phyloP scores from a whole-genome alignment of 2,329 filamentous ascomycete genomes.

The Plenodomus biglobosus region DNA sequence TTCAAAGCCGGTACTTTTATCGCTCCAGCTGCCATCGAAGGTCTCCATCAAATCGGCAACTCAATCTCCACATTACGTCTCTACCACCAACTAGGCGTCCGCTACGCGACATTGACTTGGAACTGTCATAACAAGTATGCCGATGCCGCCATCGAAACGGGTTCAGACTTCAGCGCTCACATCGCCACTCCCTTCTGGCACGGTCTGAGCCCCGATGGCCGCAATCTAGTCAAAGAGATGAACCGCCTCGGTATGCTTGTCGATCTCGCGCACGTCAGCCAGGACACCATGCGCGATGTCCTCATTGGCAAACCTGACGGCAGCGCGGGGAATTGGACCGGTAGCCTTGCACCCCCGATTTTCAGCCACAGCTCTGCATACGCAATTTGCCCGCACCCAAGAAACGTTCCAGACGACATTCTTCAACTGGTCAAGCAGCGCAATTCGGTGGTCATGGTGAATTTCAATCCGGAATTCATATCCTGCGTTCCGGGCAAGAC shows the following conservation, averaged over 20 bases:
- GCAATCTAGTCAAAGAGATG: conserved; percentile 78
- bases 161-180: conserved; percentile 42
- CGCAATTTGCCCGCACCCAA: conserved; percentile 79
- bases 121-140: conserved; percentile 92
- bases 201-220: conserved; percentile 72
- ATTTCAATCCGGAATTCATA: conserved; percentile 81
- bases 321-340: conserved; percentile 59
- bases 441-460: conserved; percentile 84
- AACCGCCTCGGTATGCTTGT: conserved; percentile 94
- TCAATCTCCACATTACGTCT: conserved; percentile 72
- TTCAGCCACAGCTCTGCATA: conserved; percentile 87
- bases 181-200: conserved; percentile 62
- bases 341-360: conserved; percentile 79
- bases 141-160: conserved; percentile 72
- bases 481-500: conserved; percentile 66
- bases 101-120: conserved; percentile 87
- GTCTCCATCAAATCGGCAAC: conserved; percentile 92
- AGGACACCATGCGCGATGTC: conserved; percentile 83
- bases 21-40: conserved; percentile 50
- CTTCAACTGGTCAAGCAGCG: conserved; percentile 72
- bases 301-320: conserved; percentile 57
- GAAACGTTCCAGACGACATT: conserved; percentile 86
- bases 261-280: conserved; percentile 76
- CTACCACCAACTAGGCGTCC: conserved; percentile 76
- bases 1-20: conserved; percentile 44